Percentiles rank a stretch among this genome's conserved stretches.
phyloP scores from a whole-genome alignment of 495 filamentous ascomycete genomes.

The Podospora anserina region DNA sequence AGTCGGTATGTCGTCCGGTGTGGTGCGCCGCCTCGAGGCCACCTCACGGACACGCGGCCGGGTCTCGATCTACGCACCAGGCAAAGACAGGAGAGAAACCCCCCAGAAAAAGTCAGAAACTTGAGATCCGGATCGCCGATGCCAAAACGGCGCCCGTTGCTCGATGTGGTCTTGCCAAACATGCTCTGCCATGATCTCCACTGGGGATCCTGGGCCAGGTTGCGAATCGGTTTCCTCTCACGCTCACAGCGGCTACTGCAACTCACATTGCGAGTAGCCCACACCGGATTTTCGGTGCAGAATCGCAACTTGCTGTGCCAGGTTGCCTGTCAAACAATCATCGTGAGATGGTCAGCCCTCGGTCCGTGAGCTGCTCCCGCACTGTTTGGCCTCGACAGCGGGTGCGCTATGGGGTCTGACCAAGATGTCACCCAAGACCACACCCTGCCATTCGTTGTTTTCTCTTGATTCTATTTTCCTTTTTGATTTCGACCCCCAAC shows the following conservation, averaged over 20 bases:
- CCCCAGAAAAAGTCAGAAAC: conserved; percentile 9
- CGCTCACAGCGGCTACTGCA: conserved; percentile 19
- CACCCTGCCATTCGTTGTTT: neutral
- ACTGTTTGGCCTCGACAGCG: conserved; percentile 4
- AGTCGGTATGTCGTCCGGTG: neutral
- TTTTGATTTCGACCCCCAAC: conserved; percentile 10
- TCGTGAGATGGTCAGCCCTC: conserved; percentile 5
- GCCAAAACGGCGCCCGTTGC: conserved; percentile 33
- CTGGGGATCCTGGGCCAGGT: conserved; percentile 25
- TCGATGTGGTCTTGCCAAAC: conserved; percentile 36
- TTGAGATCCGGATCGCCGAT: conserved; percentile 30
- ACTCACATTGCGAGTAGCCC: neutral
- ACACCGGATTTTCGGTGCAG: conserved; percentile 34
- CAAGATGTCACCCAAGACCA: neutral
- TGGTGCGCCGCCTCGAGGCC: neutral
- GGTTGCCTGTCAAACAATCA: conserved; percentile 22
- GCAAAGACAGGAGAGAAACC: conserved; percentile 24
- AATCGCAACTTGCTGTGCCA: conserved; percentile 26
- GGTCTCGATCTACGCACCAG: conserved; percentile 8
- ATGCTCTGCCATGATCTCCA: conserved; percentile 37
- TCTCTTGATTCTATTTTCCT: conserved; percentile 1
- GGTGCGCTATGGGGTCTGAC: neutral
- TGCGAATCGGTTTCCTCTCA: conserved; percentile 16
- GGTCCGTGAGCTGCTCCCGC: conserved; percentile 14
- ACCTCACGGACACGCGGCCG: neutral